Conservation (phyloP, 768 basidiomycete species). For the Boletus sp. region DNA sequence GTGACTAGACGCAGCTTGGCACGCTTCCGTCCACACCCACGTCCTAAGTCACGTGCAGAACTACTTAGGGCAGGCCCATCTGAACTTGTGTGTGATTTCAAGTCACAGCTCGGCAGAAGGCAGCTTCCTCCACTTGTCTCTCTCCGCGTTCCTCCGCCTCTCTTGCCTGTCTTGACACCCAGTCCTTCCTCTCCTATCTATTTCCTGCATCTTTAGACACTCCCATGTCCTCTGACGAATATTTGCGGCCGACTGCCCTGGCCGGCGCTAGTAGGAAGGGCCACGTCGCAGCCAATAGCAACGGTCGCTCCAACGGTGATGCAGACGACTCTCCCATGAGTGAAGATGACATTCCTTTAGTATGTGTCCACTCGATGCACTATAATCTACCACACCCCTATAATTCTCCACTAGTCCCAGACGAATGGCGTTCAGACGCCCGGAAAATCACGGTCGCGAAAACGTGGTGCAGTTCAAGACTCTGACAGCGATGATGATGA, state of each 20-base stretch:
- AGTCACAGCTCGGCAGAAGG: conserved; percentile 21
- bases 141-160: conserved; percentile 27
- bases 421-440: conserved; percentile 45
- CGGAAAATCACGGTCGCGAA: conserved; percentile 35
- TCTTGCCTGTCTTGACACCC: conserved; percentile 3
- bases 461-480: conserved; percentile 56
- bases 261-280: conserved; percentile 44
- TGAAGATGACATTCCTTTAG: conserved; percentile 72
- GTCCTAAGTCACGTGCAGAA: conserved; percentile 23
- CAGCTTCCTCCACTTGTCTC: conserved; percentile 32
- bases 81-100: conserved; percentile 38
- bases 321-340: conserved; percentile 53
- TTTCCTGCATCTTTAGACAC: conserved; percentile 28
- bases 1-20: neutral
- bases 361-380: conserved; percentile 35
- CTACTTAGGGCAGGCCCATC: conserved; percentile 58
- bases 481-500: conserved; percentile 65
- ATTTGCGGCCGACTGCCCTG: conserved; percentile 45
- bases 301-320: conserved; percentile 38
- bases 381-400: conserved; percentile 13
- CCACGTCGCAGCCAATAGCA: conserved; percentile 44
- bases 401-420: conserved; percentile 50
- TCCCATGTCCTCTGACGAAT: conserved; percentile 58
- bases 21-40: conserved; percentile 1
- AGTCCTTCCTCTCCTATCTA: conserved; percentile 1